Conservation (phyloP, 805 yeast species). For the Kuraishia capsulata region DNA sequence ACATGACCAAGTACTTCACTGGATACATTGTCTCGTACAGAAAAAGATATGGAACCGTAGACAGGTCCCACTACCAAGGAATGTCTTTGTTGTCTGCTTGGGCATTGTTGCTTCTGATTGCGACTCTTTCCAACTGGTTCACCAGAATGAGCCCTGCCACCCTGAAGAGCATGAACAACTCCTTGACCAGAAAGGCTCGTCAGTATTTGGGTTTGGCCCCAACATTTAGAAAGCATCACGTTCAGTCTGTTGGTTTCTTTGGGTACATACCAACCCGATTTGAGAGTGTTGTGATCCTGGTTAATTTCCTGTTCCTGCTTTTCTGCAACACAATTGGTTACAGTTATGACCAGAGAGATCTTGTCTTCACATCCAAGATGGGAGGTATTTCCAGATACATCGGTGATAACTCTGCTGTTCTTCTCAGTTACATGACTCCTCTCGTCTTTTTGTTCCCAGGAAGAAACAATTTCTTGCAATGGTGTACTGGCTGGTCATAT, state of each 20-base stretch:
- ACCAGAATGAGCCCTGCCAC: slow-evolving; percentile 28
- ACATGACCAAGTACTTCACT: slow-evolving; percentile 12
- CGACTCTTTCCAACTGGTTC: slow-evolving; percentile 32
- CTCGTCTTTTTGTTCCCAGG: slow-evolving; percentile 49
- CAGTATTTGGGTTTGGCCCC: slow-evolving; percentile 8
- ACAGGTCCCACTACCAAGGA: slow-evolving; percentile 36
- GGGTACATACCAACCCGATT: slow-evolving; percentile 43
- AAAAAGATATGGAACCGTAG: slow-evolving; percentile 24
- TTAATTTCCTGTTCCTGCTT: slow-evolving; percentile 23
- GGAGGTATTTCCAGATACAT: slow-evolving; percentile 22
- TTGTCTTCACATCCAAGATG: slow-evolving; percentile 8
- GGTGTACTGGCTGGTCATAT: slow-evolving; percentile 49
- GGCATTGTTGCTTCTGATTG: slow-evolving; percentile 32
- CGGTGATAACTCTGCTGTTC: slow-evolving; percentile 46
- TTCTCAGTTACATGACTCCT: slow-evolving; percentile 39
- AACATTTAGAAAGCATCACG: slow-evolving; percentile 9
- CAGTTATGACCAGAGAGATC: slow-evolving; percentile 12
- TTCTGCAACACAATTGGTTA: slow-evolving; percentile 13
- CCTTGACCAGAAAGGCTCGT: slow-evolving; percentile 15
- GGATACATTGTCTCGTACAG: slow-evolving; percentile 15
- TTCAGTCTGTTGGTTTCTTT: slow-evolving; percentile 19
- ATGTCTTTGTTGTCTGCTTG: slow-evolving; percentile 39
- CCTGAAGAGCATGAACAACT: slow-evolving; percentile 20
- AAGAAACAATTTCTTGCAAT: slow-evolving; percentile 51
- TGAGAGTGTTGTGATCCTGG: slow-evolving; percentile 33